Base-by-base conservation (phyloP, 257 asterid species). In the Capsicum baccatum region DNA sequence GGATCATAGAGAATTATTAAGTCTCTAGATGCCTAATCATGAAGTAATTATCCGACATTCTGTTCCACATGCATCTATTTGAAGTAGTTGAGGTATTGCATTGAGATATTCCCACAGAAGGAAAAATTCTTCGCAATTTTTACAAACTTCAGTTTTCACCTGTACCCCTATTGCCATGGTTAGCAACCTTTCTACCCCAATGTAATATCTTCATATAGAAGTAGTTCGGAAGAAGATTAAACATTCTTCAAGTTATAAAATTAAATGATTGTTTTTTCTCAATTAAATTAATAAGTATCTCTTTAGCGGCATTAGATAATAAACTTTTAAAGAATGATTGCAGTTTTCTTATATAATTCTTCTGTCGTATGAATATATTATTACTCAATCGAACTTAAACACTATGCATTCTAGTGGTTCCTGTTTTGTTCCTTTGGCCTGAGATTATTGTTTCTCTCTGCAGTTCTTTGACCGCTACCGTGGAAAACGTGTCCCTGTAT, bases 391-490 rank as follows among this genome's bases (percentile, higher is more conserved):
- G 39, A 73, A 19, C 19, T 4, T 26, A 19, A 26, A 73, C 37
- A 73, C 6, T 19, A 73, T 73, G 80, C 80, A 48, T 52, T 73
- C 7, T 13, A 48, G 42, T 48, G 44, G 42, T 73, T 48, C 44
- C 12, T 73, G 60, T 73, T 84, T 66, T 62, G 59, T 84, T 16
- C 35, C 59, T 14, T 64, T 14, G 47, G 13, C 12, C 26, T 59
- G 80, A 58, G 59, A 70, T 81, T 60, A 16, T 83, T 60, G 35
- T 33, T 8, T 62, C 69, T 50, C 81, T 66, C 63, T 92, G 95
- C 98, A 94, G 99, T 88, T 95, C 86, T 85, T 94, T 85, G 98
- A 94, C 35, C 92, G 94, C 48, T 90, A 92, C 80, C 97, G 97
- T 37, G 95, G 98, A 35, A 94, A 92, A 86, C 88, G 98, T 83